phyloP scores from a whole-genome alignment of 495 filamentous ascomycete species.

The Xylaria castorea region DNA sequence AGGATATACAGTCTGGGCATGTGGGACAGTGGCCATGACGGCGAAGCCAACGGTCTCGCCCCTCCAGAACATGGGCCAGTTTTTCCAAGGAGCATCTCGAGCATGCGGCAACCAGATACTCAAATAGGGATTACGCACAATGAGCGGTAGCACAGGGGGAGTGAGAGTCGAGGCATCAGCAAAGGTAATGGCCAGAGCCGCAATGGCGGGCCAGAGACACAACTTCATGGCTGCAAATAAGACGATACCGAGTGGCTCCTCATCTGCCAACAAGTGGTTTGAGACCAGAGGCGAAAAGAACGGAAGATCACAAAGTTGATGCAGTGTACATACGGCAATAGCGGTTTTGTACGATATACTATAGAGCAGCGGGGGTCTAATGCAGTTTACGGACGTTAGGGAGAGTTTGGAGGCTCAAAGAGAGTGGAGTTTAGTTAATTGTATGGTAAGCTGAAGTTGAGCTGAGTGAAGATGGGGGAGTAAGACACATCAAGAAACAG shows the following conservation, averaged over 20 bases:
- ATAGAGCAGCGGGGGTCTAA: conserved; percentile 1
- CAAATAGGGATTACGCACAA: conserved; percentile 90
- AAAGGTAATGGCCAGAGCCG: conserved; percentile 47
- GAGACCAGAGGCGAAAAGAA: background rate
- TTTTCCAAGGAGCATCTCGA: conserved; percentile 82
- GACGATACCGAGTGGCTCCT: conserved; percentile 30
- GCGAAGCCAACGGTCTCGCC: conserved; percentile 82
- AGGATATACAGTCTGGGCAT: conserved; percentile 77
- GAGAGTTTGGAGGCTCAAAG: background rate
- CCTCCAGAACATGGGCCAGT: conserved; percentile 96
- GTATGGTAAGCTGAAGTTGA: conserved; percentile 15
- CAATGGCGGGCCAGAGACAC: conserved; percentile 37
- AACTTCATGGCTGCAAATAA: conserved; percentile 34
- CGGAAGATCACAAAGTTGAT: background rate
- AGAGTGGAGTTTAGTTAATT: no score
- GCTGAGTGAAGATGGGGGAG: background rate
- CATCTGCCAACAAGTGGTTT: conserved; percentile 24
- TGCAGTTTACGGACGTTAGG: background rate
- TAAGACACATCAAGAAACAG: background rate
- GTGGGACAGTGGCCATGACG: conserved; percentile 77
- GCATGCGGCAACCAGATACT: conserved; percentile 86
- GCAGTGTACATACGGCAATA: background rate
- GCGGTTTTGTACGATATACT: background rate
- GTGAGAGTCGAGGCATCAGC: conserved; percentile 61
- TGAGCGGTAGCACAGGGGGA: conserved; percentile 84